Evolutionary conservation across 2,329 filamentous ascomycete species (phyloP), one percentile per base, ranked within the genome.

Genomic region (Aschersonia sp.): DNA sequence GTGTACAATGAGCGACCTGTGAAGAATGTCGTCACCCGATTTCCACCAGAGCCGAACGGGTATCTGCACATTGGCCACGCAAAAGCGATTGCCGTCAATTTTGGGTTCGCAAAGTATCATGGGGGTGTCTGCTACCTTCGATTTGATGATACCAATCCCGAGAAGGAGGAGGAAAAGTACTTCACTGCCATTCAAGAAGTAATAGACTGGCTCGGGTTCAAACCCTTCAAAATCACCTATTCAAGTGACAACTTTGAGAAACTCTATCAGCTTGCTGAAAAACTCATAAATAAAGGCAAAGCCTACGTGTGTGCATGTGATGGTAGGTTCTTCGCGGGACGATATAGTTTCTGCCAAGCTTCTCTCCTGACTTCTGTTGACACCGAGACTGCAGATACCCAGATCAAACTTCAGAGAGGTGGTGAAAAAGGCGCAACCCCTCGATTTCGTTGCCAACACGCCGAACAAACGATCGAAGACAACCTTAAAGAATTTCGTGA

Each of bases 51-150:
- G 66, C 92, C 91, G 44, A 97, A 97, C 63, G 92, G 91, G 47
- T 95, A 84, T 62, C 76, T 95, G 6, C 89, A 96, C 61, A 85
- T 97, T 55, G 91, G 91, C 28, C 91, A 97, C 61, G 85, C 85
- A 54, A 97, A 97, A 70, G 91, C 92, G 29, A 96, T 97, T 63
- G 84, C 88, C 0, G 80, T 97, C 65, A 95, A 97, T 67, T 97
- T 97, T 67, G 91, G 91, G 5, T 97, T 96, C 62, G 89, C 91
- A 10, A 80, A 78, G 59, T 81, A 82, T 59, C 85, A 94, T 61
- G 84, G 84, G 35, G 91, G 91, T 28, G 43, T 43, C 31, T 28
- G 40, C 91, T 40, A 31, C 38, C 40, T 47, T 43, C 47, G 91
- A 58, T 95, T 87, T 63, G 92, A 97, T 62, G 92, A 97, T 58